These are phyloP conservation scores for Penicillium sp. DNA, from an alignment of 2,329 filamentous ascomycete species.

Conservation along the genomic window DNA sequence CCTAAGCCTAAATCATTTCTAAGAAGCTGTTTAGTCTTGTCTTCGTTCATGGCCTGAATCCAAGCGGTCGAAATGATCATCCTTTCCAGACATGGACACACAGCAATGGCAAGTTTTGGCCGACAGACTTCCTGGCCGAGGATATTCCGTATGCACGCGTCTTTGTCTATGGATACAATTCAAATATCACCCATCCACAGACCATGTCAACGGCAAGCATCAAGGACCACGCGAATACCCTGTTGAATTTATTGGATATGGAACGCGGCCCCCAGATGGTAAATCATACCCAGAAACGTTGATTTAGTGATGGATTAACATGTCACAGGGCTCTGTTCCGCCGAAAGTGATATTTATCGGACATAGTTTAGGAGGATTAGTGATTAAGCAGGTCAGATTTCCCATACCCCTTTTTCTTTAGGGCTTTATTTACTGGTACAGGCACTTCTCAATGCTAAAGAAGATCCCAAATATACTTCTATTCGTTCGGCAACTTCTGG, in stretches of 20 bases:
- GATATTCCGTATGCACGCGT: slow-evolving; percentile 33
- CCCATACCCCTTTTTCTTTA: background rate
- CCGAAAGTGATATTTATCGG: slow-evolving; percentile 35
- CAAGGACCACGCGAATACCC: slow-evolving; percentile 37
- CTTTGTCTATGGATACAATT: slow-evolving; percentile 37
- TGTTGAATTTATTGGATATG: slow-evolving; percentile 35
- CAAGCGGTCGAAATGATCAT: slow-evolving; percentile 33
- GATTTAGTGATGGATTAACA: background rate
- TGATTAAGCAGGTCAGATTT: slow-evolving; percentile 33
- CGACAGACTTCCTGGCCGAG: slow-evolving; percentile 21
- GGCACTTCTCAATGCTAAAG: slow-evolving; percentile 37
- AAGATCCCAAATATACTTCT: slow-evolving; percentile 36
- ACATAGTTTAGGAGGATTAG: slow-evolving; percentile 34
- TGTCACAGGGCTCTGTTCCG: slow-evolving; percentile 17
- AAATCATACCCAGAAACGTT: background rate
- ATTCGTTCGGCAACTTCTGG: slow-evolving; percentile 36
- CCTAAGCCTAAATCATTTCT: background rate
- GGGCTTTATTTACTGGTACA: slow-evolving; percentile 3
- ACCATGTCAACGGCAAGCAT: slow-evolving; percentile 37
- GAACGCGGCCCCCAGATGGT: slow-evolving; percentile 32
- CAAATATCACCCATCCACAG: slow-evolving; percentile 32
- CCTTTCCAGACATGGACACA: slow-evolving; percentile 37
- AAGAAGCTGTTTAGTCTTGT: slow-evolving; percentile 23
- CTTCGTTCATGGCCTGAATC: slow-evolving; percentile 36
- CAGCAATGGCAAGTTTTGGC: slow-evolving; percentile 24